Conservation (phyloP, 2,329 filamentous ascomycete species). For the Cercospora beticola region DNA sequence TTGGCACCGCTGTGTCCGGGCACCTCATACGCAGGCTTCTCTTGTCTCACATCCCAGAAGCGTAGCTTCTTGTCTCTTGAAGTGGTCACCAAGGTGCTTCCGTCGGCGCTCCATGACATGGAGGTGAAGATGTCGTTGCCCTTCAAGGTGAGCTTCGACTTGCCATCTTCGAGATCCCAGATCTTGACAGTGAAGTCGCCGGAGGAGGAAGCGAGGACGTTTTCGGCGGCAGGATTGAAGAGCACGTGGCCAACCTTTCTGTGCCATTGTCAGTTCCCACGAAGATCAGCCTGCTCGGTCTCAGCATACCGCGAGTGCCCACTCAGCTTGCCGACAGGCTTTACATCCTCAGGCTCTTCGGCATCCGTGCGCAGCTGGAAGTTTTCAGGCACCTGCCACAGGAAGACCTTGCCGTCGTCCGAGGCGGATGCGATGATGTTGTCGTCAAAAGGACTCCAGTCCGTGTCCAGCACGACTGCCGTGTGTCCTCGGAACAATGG, state of each 20-base stretch:
- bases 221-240: constrained; percentile 95
- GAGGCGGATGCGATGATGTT: constrained; percentile 87
- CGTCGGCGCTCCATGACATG: constrained; percentile 90
- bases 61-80: constrained; percentile 97
- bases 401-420: constrained; percentile 93
- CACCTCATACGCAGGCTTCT: constrained; percentile 80
- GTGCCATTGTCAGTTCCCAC: constrained; percentile 32
- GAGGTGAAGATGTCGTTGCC: constrained; percentile 93
- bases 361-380: constrained; percentile 82
- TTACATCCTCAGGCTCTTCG: constrained; percentile 79
- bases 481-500: constrained; percentile 96
- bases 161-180: constrained; percentile 85
- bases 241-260: constrained; percentile 98
- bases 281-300: background rate
- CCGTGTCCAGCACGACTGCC: constrained; percentile 90
- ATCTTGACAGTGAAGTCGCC: constrained; percentile 94
- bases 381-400: constrained; percentile 89
- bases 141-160: constrained; percentile 72
- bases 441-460: constrained; percentile 99
- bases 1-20: constrained; percentile 89
- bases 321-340: constrained; percentile 75
- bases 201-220: constrained; percentile 90
- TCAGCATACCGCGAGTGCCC: constrained; percentile 76
- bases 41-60: constrained; percentile 95
- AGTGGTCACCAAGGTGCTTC: constrained; percentile 82